Conservation (phyloP, 108 stramenopile species). For the Parietichytrium sp. region DNA sequence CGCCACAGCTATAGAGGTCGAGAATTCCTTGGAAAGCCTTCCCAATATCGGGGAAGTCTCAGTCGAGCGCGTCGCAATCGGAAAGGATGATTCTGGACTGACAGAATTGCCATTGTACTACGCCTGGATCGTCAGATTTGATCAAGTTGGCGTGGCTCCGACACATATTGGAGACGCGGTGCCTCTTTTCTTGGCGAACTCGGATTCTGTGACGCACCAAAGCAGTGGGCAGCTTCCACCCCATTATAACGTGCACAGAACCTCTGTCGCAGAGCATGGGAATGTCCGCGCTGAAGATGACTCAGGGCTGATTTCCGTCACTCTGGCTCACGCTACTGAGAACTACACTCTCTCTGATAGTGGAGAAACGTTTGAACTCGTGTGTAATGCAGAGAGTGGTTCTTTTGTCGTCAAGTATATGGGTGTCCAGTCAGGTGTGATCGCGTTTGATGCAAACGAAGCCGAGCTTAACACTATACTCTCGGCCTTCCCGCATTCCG, state of each 20-base stretch:
- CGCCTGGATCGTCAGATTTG: not conserved
- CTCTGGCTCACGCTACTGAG: not conserved
- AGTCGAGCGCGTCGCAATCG: conserved; percentile 44
- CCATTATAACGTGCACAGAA: not conserved
- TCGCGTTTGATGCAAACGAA: not conserved
- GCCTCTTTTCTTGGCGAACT: not conserved
- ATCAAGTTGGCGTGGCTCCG: not conserved
- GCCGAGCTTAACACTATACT: not conserved
- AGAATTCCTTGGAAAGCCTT: conserved; percentile 59
- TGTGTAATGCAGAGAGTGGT: conserved; percentile 29
- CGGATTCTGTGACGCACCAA: not conserved
- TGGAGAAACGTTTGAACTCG: not conserved
- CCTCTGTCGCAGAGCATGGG: not conserved
- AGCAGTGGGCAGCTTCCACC: not conserved
- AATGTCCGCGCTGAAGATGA: not conserved
- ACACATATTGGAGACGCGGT: not conserved
- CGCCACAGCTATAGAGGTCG: conserved; percentile 59
- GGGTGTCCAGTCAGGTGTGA: not conserved
- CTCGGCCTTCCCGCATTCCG: not conserved
- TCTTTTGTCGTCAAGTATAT: not conserved
- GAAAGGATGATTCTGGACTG: not conserved
- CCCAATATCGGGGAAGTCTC: conserved; percentile 57
- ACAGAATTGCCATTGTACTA: too few species aligned
- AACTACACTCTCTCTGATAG: not conserved
- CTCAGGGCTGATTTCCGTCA: not conserved